Percentiles rank a stretch among this genome's conserved stretches.
Evolutionary conservation across 441 rosid genomes (phyloP).

Genomic region (Metrosideros polymorpha): DNA sequence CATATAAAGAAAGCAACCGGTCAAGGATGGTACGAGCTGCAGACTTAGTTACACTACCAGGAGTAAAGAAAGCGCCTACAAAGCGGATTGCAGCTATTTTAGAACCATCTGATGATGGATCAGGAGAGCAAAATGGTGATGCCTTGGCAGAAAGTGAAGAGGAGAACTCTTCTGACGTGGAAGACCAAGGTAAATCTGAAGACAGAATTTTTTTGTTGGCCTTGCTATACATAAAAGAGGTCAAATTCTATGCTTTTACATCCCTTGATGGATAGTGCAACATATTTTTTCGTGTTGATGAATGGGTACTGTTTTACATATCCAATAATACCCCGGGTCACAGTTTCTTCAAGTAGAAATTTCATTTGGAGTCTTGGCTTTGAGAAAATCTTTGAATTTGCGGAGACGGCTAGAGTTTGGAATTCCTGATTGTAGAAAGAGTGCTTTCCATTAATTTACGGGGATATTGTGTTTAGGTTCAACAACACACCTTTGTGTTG

Average conservation of each 20-base stretch:
- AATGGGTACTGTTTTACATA: background rate
- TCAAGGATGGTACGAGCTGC: conserved; percentile 75
- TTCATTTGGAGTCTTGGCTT: background rate
- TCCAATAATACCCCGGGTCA: background rate
- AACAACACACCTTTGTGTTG: background rate
- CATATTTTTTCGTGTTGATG: background rate
- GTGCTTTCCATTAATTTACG: background rate
- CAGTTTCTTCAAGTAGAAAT: background rate
- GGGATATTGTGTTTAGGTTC: background rate
- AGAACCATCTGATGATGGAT: conserved; percentile 56
- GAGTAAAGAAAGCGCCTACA: conserved; percentile 70
- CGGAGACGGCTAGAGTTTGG: background rate
- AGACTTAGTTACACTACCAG: conserved; percentile 77
- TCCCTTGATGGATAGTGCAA: background rate
- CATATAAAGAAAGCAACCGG: conserved; percentile 68
- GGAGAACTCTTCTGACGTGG: conserved; percentile 53
- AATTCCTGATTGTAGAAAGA: background rate
- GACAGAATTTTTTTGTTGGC: background rate
- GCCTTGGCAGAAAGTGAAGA: conserved; percentile 44
- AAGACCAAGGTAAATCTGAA: conserved; percentile 45
- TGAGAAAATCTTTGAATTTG: background rate
- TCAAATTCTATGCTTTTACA: background rate
- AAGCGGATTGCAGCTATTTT: conserved; percentile 74
- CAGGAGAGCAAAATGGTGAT: conserved; percentile 57
- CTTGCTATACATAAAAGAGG: background rate